Evolutionary conservation across 495 filamentous ascomycete species (phyloP), one percentile per base, ranked within the genome.

Genomic region (Xanthoparmelia taractica): DNA sequence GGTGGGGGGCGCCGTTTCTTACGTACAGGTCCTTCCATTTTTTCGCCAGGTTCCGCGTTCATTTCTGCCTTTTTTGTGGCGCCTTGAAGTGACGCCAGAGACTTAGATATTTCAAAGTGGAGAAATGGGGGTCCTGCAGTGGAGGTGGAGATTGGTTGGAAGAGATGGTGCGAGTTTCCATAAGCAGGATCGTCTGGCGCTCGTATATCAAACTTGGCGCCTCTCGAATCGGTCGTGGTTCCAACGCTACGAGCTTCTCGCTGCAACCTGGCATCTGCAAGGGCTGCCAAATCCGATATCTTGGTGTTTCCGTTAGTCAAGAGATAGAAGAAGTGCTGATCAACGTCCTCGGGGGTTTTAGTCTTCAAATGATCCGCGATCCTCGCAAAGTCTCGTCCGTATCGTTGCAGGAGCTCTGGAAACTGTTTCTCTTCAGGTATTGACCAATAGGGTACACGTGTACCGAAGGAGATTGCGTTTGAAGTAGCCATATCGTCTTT

Each of bases 361-460:
- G 63, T 65, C 56, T 43, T 58, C 1, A 65, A 40, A 15, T 13
- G 23, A 20, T 65, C 56, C 12, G 63, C 55, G n/a, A 65, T 60
- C 18, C 20, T 43, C 27, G 34, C 5, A 13, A 54, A 65, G 31
- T 65, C 37, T 8, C 57, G 31, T 2, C 63, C 63, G 36, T 38
- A 65, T n/a, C 31, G 56, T 52, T 52, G 37, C 33, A 65, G 27
- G 20, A 65, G 57, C 27, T 54, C 29, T 8, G 63, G 63, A 38
- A 65, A 54, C 23, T 60, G 23, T 8, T 33, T 25, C 34, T 59
- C 23, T 33, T 65, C 63, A 17, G 57, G 4, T 20, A 37, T 0
- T 3, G 63, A 65, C 63, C 63, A 65, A 48, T 65, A 65, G 15
- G 45, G 40, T 27, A 29, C 31, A 45, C 27, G n/a, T 17, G 29